These are phyloP conservation scores for Paracoccidioides lutzii DNA, from an alignment of 2,329 filamentous ascomycete genomes.

Conservation along the genomic window DNA sequence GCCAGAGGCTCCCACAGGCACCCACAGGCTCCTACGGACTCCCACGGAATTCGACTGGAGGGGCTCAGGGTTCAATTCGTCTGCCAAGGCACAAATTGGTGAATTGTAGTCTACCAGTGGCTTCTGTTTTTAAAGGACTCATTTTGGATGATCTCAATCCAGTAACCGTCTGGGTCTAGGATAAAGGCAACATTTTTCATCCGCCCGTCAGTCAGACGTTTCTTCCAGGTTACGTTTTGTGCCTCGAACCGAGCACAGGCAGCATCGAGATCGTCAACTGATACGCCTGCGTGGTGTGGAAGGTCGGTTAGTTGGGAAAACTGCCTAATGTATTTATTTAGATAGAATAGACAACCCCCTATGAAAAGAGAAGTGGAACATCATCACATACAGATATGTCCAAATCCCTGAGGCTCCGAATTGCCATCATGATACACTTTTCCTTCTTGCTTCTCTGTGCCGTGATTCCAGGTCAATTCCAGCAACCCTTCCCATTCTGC, in stretches of 20 bases:
- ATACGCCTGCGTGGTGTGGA: slow-evolving; percentile 42
- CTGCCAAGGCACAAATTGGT: too few relatives aligned
- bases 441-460: slow-evolving; percentile 62
- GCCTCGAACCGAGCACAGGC: slow-evolving; percentile 80
- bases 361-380: not conserved
- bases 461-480: slow-evolving; percentile 76
- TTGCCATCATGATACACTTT: slow-evolving; percentile 92
- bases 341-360: not conserved
- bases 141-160: slow-evolving; percentile 66
- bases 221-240: slow-evolving; percentile 79
- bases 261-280: slow-evolving; percentile 77
- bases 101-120: slow-evolving; percentile 22
- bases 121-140: slow-evolving; percentile 30
- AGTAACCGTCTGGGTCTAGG: slow-evolving; percentile 77
- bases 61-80: too few relatives aligned
- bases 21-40: too few relatives aligned
- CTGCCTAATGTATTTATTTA: too few relatives aligned
- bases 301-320: not conserved
- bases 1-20: too few relatives aligned
- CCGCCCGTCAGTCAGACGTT: slow-evolving; percentile 74
- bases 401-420: slow-evolving; percentile 80
- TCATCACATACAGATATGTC: slow-evolving; percentile 63
- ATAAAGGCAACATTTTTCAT: slow-evolving; percentile 95
- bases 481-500: slow-evolving; percentile 68
- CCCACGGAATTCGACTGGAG: too few relatives aligned